A percentile compares a stretch with the other conserved stretches of the same genome.
Evolutionary conservation across 2,329 filamentous ascomycete species (phyloP).

Genomic region (Verticillium dahliae): DNA sequence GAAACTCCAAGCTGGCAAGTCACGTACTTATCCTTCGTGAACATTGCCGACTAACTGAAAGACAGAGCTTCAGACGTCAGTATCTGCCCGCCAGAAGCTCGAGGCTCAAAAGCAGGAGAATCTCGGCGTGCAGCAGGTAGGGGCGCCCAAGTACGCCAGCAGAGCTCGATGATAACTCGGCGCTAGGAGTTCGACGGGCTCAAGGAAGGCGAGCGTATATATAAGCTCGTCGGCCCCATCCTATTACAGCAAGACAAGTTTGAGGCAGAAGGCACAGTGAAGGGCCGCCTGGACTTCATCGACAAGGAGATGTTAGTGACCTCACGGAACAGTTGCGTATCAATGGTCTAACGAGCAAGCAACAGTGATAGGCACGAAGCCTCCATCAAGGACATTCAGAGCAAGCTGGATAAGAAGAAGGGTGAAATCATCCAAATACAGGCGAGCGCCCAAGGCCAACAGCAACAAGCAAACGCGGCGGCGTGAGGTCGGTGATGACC

Average conservation of each 20-base stretch:
- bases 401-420: constrained; percentile 53
- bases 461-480: constrained; percentile 21
- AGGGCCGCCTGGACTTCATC: constrained; percentile 87
- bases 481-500: neutral
- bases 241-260: constrained; percentile 89
- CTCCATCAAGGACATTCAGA: constrained; percentile 49
- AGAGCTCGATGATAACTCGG: neutral
- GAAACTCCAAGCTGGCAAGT: constrained; percentile 72
- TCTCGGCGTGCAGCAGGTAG: constrained; percentile 72
- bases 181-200: constrained; percentile 73
- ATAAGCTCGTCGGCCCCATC: constrained; percentile 91
- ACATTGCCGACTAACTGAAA: neutral
- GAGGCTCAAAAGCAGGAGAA: constrained; percentile 96
- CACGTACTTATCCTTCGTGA: neutral
- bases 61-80: constrained; percentile 69
- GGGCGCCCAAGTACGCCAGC: constrained; percentile 2
- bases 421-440: constrained; percentile 53
- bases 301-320: constrained; percentile 76
- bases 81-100: constrained; percentile 80
- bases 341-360: neutral
- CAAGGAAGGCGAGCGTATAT: constrained; percentile 79
- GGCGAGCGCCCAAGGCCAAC: constrained; percentile 25
- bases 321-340: neutral
- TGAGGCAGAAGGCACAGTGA: constrained; percentile 86
- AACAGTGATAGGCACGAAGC: constrained; percentile 34